Percentiles rank a stretch among this genome's conserved stretches.
Evolutionary conservation across 345 rosid species (phyloP).

Genomic region (Brassica napus): DNA sequence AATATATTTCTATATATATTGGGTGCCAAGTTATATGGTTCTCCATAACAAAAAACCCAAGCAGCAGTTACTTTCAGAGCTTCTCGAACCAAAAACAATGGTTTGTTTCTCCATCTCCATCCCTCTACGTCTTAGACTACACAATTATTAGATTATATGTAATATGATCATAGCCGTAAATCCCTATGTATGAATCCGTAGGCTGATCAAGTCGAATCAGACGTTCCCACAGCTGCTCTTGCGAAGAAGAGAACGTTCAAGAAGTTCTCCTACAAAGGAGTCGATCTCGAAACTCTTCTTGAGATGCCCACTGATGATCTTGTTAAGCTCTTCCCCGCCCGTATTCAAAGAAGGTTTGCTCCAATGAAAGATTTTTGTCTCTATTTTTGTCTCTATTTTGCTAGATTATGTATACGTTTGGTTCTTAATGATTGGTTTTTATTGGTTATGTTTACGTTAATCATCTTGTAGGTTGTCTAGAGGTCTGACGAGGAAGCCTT

Average conservation of each 20-base stretch:
- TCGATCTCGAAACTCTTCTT: constrained; percentile 55
- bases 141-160: not conserved
- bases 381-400: no score
- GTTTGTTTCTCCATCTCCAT: constrained; percentile 7
- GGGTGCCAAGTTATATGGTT: not conserved
- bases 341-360: constrained; percentile 64
- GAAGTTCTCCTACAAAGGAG: constrained; percentile 75
- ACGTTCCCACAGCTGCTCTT: constrained; percentile 43
- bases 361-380: not conserved
- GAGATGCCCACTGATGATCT: constrained; percentile 51
- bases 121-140: not conserved
- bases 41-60: constrained; percentile 13
- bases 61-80: constrained; percentile 32
- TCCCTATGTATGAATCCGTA: constrained; percentile 27
- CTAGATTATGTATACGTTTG: not conserved
- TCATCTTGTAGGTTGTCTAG: constrained; percentile 57
- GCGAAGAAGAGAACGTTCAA: constrained; percentile 77
- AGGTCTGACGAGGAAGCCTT: constrained; percentile 65
- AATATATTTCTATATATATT: not conserved
- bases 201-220: constrained; percentile 50
- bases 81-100: constrained; percentile 41
- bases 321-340: constrained; percentile 61
- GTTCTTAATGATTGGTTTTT: not conserved
- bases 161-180: constrained; percentile 40
- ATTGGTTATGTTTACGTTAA: not conserved